A percentile compares a stretch with the other conserved stretches of the same genome.
Conservation (phyloP, 805 yeast species). For the Candida railenensis region DNA sequence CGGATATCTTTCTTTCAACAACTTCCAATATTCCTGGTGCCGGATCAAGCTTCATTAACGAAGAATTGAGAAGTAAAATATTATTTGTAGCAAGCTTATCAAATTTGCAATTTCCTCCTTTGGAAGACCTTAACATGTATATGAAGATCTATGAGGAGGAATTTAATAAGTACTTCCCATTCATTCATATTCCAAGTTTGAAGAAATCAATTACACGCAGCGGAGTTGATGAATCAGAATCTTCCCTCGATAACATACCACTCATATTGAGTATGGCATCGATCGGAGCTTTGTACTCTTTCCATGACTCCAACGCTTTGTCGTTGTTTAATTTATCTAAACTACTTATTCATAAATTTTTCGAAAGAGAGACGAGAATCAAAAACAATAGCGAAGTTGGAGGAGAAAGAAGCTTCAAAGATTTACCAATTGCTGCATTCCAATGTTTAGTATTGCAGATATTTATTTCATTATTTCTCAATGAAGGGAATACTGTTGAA, state of each 20-base stretch:
- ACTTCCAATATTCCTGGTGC: not conserved
- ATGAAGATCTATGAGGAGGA: conserved; percentile 71
- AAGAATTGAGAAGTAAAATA: conserved; percentile 53
- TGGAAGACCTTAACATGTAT: conserved; percentile 75
- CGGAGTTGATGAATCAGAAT: not conserved
- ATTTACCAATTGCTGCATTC: conserved; percentile 55
- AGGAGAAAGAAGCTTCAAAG: conserved; percentile 32
- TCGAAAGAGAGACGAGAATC: conserved; percentile 46
- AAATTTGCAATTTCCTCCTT: conserved; percentile 66
- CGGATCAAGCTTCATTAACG: conserved; percentile 30
- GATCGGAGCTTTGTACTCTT: conserved; percentile 84
- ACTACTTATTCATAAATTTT: conserved; percentile 61
- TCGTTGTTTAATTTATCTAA: conserved; percentile 67
- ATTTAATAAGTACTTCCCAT: conserved; percentile 80
- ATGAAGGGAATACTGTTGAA: conserved; percentile 50
- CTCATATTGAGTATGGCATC: conserved; percentile 79
- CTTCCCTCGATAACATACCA: conserved; percentile 40
- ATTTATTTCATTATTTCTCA: conserved; percentile 55
- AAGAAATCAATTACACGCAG: conserved; percentile 11
- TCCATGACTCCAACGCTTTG: conserved; percentile 75
- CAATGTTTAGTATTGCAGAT: conserved; percentile 57
- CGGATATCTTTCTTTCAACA: conserved; percentile 3
- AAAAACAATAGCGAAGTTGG: conserved; percentile 14
- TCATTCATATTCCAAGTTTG: conserved; percentile 71
- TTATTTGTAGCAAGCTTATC: conserved; percentile 51